These are phyloP conservation scores for Xylaria venustula DNA, from an alignment of 495 filamentous ascomycete genomes.

Conservation along the genomic window DNA sequence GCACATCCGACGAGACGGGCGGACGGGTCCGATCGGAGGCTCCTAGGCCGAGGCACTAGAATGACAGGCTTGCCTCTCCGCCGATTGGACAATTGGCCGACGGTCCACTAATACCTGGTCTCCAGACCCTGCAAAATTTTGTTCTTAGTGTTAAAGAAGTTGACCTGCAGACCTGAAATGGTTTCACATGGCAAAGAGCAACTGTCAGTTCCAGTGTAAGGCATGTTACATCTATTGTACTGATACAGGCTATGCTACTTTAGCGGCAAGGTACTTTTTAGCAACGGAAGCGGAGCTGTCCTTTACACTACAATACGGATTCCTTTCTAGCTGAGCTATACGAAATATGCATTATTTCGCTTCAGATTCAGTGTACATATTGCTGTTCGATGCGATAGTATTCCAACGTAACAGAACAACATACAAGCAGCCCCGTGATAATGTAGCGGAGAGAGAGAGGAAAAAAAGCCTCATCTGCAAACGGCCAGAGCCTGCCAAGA, in stretches of 20 bases:
- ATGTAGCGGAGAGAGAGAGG: too few species aligned
- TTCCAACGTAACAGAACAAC: too few species aligned
- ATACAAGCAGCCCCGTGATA: too few species aligned
- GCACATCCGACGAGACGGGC: constrained; percentile 4
- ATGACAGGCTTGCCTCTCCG: constrained; percentile 3
- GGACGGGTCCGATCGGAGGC: constrained; percentile 5
- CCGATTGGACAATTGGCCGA: constrained; percentile 6
- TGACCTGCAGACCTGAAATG: background rate
- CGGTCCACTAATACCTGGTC: background rate
- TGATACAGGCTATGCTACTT: too few species aligned
- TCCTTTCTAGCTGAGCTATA: background rate
- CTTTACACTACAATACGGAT: too few species aligned
- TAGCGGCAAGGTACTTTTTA: background rate
- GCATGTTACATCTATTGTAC: too few species aligned
- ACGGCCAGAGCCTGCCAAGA: background rate
- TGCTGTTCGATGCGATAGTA: too few species aligned
- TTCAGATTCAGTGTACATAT: too few species aligned
- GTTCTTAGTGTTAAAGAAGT: background rate
- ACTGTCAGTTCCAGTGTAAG: too few species aligned
- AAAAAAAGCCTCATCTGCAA: background rate
- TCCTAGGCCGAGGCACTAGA: constrained; percentile 8
- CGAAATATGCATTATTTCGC: background rate
- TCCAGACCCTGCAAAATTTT: constrained; percentile 14
- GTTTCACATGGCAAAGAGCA: constrained; percentile 12
- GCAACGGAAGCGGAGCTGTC: too few species aligned